Percentiles rank a stretch among this genome's conserved stretches.
phyloP scores from a whole-genome alignment of 2,329 filamentous ascomycete genomes.

The Zymoseptoria crescenta region DNA sequence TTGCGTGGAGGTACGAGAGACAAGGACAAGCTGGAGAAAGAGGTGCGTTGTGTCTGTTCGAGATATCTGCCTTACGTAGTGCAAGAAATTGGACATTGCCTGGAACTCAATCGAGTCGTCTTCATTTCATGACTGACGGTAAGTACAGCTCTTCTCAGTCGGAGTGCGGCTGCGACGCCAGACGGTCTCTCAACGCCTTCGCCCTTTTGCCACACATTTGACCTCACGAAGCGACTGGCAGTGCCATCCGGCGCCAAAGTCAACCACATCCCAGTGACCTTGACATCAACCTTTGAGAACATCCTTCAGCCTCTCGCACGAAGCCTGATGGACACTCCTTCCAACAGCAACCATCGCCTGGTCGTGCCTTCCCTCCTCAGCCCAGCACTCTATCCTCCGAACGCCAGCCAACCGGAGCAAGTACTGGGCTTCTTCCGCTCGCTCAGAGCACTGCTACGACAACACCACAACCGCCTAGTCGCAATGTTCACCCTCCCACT shows the following conservation, averaged over 20 bases:
- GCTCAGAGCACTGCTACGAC: slow-evolving; percentile 65
- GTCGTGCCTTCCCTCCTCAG: slow-evolving; percentile 80
- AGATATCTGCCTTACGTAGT: slow-evolving; percentile 9
- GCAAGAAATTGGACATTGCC: neutral
- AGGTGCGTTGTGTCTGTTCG: slow-evolving; percentile 45
- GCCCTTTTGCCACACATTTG: slow-evolving; percentile 46
- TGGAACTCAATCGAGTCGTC: neutral
- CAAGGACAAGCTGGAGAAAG: slow-evolving; percentile 62
- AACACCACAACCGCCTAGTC: slow-evolving; percentile 57
- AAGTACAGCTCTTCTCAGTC: slow-evolving; percentile 25
- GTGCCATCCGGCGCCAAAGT: slow-evolving; percentile 35
- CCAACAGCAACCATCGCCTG: slow-evolving; percentile 65
- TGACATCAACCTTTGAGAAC: slow-evolving; percentile 54
- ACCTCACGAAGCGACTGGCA: slow-evolving; percentile 44
- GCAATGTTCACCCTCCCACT: slow-evolving; percentile 71
- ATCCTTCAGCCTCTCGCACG: slow-evolving; percentile 55
- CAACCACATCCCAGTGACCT: slow-evolving; percentile 52
- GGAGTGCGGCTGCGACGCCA: slow-evolving; percentile 8
- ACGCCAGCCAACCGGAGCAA: slow-evolving; percentile 60
- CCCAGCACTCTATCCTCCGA: slow-evolving; percentile 71
- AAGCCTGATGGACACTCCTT: slow-evolving; percentile 50
- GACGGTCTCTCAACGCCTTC: slow-evolving; percentile 2
- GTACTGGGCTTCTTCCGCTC: slow-evolving; percentile 75
- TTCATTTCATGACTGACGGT: slow-evolving; percentile 14
- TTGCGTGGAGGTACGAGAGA: slow-evolving; percentile 93